Conservation (phyloP, 176 grass and related monocot species). For the Leersia perrieri region DNA sequence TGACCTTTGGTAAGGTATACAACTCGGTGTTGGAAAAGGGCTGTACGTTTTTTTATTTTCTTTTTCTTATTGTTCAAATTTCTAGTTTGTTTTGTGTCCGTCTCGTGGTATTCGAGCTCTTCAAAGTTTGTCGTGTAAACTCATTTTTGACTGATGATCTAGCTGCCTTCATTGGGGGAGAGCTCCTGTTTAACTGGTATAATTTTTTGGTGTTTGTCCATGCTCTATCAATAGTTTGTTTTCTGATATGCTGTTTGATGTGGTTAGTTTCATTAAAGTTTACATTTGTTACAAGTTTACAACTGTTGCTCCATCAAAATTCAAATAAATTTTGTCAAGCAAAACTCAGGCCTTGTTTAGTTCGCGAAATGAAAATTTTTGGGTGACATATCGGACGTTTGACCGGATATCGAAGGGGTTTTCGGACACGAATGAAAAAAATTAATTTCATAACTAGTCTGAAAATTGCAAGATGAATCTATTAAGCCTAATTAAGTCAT, state of each 20-base stretch:
- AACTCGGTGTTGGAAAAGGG: slow-evolving; percentile 11
- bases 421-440: too few species aligned
- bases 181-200: neutral
- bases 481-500: too few species aligned
- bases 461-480: too few species aligned
- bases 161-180: neutral
- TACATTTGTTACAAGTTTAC: neutral
- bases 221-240: neutral
- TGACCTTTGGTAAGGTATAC: slow-evolving; percentile 30
- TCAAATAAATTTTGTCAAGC: neutral
- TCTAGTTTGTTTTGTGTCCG: neutral
- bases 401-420: too few species aligned
- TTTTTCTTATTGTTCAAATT: neutral
- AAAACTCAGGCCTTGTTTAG: too few species aligned
- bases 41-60: slow-evolving; percentile 5
- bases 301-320: neutral
- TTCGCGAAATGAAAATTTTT: too few species aligned
- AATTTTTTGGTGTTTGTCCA: neutral
- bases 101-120: neutral
- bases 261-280: neutral
- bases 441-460: too few species aligned
- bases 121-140: slow-evolving; percentile 29
- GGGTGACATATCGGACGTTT: too few species aligned
- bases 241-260: neutral
- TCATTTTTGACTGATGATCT: slow-evolving; percentile 24